Conservation (phyloP, 257 asterid genomes). For the Lycium barbarum region DNA sequence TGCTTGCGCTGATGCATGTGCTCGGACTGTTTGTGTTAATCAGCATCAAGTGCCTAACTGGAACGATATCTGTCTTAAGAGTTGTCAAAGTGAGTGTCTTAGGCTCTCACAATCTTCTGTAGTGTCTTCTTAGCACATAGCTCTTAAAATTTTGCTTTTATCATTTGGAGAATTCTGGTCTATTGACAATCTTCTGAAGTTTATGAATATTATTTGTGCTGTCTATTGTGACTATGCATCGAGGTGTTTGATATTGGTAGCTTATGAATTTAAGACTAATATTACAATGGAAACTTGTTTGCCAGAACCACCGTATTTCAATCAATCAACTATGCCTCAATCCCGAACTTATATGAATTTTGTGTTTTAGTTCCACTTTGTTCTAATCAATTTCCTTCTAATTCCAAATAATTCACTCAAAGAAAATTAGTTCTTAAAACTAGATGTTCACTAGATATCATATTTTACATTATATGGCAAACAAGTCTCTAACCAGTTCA, state of each 20-base stretch:
- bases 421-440: too few relatives aligned
- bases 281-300: background rate
- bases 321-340: too few relatives aligned
- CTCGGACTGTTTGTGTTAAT: constrained; percentile 87
- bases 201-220: background rate
- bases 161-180: constrained; percentile 20
- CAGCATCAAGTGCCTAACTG: constrained; percentile 97
- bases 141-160: background rate
- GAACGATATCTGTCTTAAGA: constrained; percentile 90
- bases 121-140: constrained; percentile 24
- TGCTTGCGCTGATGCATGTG: constrained; percentile 97
- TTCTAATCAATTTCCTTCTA: too few relatives aligned
- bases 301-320: background rate
- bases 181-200: background rate
- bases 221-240: background rate
- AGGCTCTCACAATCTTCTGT: constrained; percentile 63
- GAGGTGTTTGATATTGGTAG: background rate
- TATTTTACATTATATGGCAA: too few relatives aligned
- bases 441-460: too few relatives aligned
- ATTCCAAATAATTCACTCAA: too few relatives aligned
- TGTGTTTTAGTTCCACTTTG: too few relatives aligned
- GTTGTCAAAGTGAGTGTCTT: constrained; percentile 96
- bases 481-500: too few relatives aligned
- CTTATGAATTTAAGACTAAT: background rate
- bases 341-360: too few relatives aligned